Percentiles rank a stretch among this genome's conserved stretches.
phyloP scores from a whole-genome alignment of 345 rosid genomes.

The Ailanthus altissimus region DNA sequence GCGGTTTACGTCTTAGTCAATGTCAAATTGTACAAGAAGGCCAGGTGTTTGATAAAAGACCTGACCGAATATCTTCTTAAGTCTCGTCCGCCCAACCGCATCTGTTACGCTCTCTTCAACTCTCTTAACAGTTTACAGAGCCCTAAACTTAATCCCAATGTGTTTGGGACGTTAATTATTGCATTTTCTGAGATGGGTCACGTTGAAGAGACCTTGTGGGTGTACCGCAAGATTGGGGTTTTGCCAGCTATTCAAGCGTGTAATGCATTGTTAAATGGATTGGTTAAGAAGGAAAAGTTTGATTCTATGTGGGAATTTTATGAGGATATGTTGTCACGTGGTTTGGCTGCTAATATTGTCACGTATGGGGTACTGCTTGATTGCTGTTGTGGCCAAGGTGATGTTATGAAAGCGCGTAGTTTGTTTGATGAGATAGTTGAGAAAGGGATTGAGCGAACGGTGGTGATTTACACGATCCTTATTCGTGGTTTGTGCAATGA shows the following conservation, averaged over 20 bases:
- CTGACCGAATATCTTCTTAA: constrained; percentile 43
- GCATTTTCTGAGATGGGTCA: constrained; percentile 55
- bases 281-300: constrained; percentile 45
- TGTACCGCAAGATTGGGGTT: constrained; percentile 39
- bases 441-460: constrained; percentile 52
- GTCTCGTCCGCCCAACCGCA: constrained; percentile 31
- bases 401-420: constrained; percentile 36
- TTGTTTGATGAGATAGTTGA: constrained; percentile 50
- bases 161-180: constrained; percentile 53
- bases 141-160: constrained; percentile 36
- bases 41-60: constrained; percentile 69
- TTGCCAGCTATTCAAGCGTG: constrained; percentile 53
- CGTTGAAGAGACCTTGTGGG: constrained; percentile 65
- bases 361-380: constrained; percentile 59
- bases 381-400: constrained; percentile 56
- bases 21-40: constrained; percentile 40
- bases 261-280: constrained; percentile 52
- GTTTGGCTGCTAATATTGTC: constrained; percentile 54
- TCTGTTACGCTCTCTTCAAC: constrained; percentile 39
- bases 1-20: constrained; percentile 34
- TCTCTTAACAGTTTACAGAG: constrained; percentile 34
- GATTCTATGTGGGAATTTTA: constrained; percentile 52
- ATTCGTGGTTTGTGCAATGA: constrained; percentile 52
- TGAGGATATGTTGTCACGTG: constrained; percentile 43
- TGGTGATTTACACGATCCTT: constrained; percentile 49